Conservation (phyloP, 768 basidiomycete species). For the Russula vinacea region DNA sequence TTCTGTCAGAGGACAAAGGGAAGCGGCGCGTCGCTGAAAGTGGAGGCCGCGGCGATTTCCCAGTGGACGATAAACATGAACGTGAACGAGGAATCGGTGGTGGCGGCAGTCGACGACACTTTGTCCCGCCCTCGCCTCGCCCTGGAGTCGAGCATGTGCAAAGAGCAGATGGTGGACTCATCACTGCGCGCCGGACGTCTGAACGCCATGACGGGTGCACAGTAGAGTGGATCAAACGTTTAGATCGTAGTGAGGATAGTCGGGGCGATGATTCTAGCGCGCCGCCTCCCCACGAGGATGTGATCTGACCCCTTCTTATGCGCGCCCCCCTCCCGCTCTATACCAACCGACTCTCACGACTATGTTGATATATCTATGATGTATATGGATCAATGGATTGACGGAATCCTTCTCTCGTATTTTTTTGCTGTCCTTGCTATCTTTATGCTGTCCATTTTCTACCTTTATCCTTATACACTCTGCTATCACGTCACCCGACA, state of each 20-base stretch:
- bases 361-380: neutral
- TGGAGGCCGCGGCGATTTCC: neutral
- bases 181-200: slow-evolving; percentile 12
- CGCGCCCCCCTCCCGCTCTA: neutral
- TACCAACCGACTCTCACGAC: neutral
- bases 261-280: neutral
- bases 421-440: slow-evolving; percentile 16
- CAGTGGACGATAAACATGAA: neutral
- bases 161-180: slow-evolving; percentile 16
- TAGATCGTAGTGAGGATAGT: neutral
- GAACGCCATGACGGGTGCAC: neutral
- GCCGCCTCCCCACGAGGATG: neutral
- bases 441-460: slow-evolving; percentile 22
- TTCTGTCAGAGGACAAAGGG: neutral
- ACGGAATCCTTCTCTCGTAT: neutral
- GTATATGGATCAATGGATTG: neutral
- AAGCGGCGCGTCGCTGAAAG: neutral
- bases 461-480: neutral
- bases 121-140: slow-evolving; percentile 18
- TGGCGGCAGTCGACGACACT: slow-evolving; percentile 1
- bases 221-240: slow-evolving; percentile 14
- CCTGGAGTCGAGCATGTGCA: slow-evolving; percentile 18
- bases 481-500: neutral
- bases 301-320: neutral
- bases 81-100: neutral